phyloP scores from a whole-genome alignment of 768 basidiomycete genomes.

The Termitomyces sp. region DNA sequence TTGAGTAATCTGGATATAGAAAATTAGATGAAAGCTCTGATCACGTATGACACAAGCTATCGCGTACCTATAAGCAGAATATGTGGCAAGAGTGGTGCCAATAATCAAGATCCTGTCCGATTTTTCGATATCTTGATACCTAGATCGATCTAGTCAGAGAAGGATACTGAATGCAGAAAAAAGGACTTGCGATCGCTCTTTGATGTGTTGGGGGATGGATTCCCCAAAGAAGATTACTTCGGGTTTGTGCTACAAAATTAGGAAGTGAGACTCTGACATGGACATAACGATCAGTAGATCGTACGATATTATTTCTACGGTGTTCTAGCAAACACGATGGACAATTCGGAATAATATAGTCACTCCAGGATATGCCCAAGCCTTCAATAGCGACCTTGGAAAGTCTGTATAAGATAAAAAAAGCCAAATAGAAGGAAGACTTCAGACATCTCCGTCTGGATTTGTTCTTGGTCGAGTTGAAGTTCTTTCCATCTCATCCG shows the following conservation, averaged over 20 bases:
- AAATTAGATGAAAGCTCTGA: background rate
- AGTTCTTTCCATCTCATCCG: constrained; percentile 54
- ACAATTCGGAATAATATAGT: constrained; percentile 79
- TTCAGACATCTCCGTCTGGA: constrained; percentile 85
- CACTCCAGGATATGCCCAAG: constrained; percentile 63
- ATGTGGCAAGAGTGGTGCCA: constrained; percentile 91
- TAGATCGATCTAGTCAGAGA: constrained; percentile 17
- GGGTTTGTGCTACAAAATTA: constrained; percentile 60
- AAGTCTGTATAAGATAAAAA: background rate
- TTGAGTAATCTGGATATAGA: constrained; percentile 59
- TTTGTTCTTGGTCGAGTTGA: constrained; percentile 70
- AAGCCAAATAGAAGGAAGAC: background rate
- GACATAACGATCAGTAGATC: constrained; percentile 7
- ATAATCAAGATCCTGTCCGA: constrained; percentile 71
- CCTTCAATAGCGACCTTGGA: constrained; percentile 70
- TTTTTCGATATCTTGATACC: constrained; percentile 51
- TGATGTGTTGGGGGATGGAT: constrained; percentile 62
- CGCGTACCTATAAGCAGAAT: constrained; percentile 79
- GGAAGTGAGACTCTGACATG: background rate
- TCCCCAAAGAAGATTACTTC: constrained; percentile 89
- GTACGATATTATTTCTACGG: constrained; percentile 55
- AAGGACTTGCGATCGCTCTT: constrained; percentile 61
- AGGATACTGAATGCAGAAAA: background rate
- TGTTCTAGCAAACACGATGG: constrained; percentile 56
- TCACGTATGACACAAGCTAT: background rate